A percentile compares a stretch with the other conserved stretches of the same genome.
phyloP scores from a whole-genome alignment of 2,329 filamentous ascomycete genomes.

The Tolypocladium ophioglossoides region DNA sequence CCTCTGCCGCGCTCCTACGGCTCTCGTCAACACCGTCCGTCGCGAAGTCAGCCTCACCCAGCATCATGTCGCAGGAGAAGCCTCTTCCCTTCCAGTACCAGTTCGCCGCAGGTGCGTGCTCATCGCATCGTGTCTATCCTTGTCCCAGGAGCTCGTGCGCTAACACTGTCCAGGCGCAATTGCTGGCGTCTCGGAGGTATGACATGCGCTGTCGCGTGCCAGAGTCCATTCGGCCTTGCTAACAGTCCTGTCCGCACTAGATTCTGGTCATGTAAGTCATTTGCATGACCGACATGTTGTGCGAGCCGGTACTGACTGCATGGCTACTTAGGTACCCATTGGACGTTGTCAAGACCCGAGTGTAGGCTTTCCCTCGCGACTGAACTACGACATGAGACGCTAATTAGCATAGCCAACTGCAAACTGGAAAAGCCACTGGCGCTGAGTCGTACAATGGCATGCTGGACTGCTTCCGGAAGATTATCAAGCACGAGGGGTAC shows the following conservation, averaged over 20 bases:
- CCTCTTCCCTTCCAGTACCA: constrained; percentile 90
- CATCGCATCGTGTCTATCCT: neutral
- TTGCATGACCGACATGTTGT: neutral
- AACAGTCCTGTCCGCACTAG: constrained; percentile 32
- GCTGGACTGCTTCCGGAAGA: constrained; percentile 97
- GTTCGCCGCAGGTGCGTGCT: constrained; percentile 71
- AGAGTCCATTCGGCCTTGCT: neutral
- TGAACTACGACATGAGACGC: constrained; percentile 5
- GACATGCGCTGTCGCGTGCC: neutral
- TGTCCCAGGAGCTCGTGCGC: neutral
- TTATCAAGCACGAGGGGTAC: constrained; percentile 89
- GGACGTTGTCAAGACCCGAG: constrained; percentile 96
- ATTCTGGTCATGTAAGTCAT: constrained; percentile 71
- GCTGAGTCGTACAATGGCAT: constrained; percentile 92
- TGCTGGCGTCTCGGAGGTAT: constrained; percentile 93
- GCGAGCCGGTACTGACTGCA: constrained; percentile 8
- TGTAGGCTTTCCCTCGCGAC: constrained; percentile 48
- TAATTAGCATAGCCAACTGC: constrained; percentile 58
- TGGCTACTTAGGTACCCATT: constrained; percentile 71
- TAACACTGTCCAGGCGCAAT: constrained; percentile 56
- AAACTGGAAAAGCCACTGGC: constrained; percentile 61
- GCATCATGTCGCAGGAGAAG: constrained; percentile 54
- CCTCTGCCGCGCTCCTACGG: neutral
- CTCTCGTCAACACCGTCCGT: constrained; percentile 3
- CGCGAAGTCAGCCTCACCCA: constrained; percentile 9